Evolutionary conservation across 1,139 yeast genomes (phyloP), one percentile per base, ranked within the genome.

Genomic region (Pichia sp.): DNA sequence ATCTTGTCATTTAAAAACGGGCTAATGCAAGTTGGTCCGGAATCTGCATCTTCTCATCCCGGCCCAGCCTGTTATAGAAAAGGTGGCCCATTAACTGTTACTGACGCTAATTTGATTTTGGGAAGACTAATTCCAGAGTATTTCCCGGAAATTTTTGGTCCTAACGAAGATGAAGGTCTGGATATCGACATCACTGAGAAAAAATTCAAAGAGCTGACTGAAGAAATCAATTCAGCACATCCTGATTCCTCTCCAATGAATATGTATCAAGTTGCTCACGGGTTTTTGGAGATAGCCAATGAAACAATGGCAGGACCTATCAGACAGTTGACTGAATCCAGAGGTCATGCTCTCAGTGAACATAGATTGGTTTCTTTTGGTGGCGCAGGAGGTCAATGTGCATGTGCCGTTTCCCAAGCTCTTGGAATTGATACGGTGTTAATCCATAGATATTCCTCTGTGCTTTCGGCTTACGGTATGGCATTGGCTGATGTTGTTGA

Each of bases 41-140:
- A 79, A 58, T 76, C 81, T 54, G 85, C 85, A 7, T 72, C 81
- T 1, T 78, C 84, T 15, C 83, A 81, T 59, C 85, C 85, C 2
- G 85, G 85, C 13, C 85, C 85, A 10, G 78, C 82, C 1, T 79
- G 83, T 59, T 81, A 81, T 62, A 71, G 82, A 54, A 81, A 81
- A 61, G 80, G 81, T 38, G 84, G 84, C 8, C 84, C 84, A 0
- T 67, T 81, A 56, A 80, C 85, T 0, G 77, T 81, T 3, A 81
- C 85, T 2, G 85, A 80, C 69, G 85, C 85, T 0, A 81, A 81
- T 59, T 64, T 81, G 54, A 63, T 78, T 45, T 62, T 79, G 15
- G 84, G 84, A 4, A 71, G 84, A 60, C 66, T 81, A 44, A 67
- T 80, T 16, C 84, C 84, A 1, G 82, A 79, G 52, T 74, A 72